phyloP scores from a whole-genome alignment of 2,329 filamentous ascomycete species.

The Coniochaeta ligniaria region DNA sequence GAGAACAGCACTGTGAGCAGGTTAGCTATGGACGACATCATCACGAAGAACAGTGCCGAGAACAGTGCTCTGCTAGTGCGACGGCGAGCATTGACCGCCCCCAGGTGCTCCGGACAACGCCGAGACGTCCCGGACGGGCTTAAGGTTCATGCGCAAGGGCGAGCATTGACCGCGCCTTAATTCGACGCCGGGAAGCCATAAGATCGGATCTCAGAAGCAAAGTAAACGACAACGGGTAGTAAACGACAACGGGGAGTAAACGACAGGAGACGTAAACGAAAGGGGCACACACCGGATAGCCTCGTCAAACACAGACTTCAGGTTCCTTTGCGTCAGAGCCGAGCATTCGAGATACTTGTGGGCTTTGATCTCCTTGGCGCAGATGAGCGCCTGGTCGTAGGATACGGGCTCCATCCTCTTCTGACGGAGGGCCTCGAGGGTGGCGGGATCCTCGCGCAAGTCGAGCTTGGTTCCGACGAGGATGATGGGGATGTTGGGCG shows the following conservation, averaged over 20 bases:
- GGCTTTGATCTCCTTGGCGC: constrained; percentile 89
- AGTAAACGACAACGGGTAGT: constrained; percentile 11
- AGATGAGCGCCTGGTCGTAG: constrained; percentile 82
- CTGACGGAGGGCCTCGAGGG: constrained; percentile 72
- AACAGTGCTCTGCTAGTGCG: not conserved
- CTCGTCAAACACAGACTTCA: constrained; percentile 98
- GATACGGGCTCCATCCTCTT: constrained; percentile 97
- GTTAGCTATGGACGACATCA: constrained; percentile 8
- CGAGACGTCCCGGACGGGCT: not conserved
- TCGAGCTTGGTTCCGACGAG: constrained; percentile 96
- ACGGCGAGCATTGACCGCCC: not conserved
- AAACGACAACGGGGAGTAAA: constrained; percentile 8
- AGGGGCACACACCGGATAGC: constrained; percentile 73
- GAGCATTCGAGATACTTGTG: constrained; percentile 99
- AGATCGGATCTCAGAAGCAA: constrained; percentile 3
- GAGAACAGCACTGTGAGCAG: constrained; percentile 54
- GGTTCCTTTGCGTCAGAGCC: constrained; percentile 87
- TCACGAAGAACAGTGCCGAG: not conserved
- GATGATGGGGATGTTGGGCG: constrained; percentile 91
- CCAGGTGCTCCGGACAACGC: no score
- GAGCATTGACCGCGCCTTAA: not conserved
- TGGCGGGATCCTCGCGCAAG: constrained; percentile 80
- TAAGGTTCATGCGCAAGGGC: not conserved
- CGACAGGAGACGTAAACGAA: not conserved
- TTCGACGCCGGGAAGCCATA: not conserved